These are phyloP conservation scores for Plantago rigida DNA, from an alignment of 305 asterid species.

Conservation along the genomic window DNA sequence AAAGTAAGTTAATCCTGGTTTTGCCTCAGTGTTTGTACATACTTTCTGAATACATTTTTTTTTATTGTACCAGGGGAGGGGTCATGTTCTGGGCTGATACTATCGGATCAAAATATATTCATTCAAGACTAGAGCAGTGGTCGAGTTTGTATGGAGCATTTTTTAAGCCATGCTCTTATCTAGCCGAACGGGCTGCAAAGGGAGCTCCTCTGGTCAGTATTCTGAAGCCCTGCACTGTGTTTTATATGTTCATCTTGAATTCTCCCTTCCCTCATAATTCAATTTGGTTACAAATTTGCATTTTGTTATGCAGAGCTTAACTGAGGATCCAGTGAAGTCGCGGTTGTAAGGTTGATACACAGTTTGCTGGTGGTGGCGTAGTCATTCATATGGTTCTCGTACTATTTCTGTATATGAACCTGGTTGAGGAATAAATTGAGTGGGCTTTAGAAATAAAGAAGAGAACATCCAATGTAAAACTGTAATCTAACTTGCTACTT, in stretches of 20 bases:
- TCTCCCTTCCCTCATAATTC: too few relatives aligned
- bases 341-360: constrained; percentile 32
- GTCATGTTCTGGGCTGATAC: constrained; percentile 88
- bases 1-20: too few relatives aligned
- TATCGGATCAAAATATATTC: constrained; percentile 72
- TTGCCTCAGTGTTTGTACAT: too few relatives aligned
- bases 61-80: constrained; percentile 64
- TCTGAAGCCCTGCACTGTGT: neutral
- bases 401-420: too few relatives aligned
- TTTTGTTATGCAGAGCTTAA: constrained; percentile 29
- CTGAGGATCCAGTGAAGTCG: constrained; percentile 34
- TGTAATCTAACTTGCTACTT: too few relatives aligned
- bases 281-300: neutral
- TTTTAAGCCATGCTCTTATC: constrained; percentile 83
- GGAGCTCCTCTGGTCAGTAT: constrained; percentile 72
- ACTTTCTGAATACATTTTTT: neutral
- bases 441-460: too few relatives aligned
- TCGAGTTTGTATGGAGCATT: constrained; percentile 59
- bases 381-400: too few relatives aligned
- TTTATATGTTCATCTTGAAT: neutral
- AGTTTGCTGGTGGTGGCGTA: neutral
- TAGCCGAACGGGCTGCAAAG: constrained; percentile 76
- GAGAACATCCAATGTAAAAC: too few relatives aligned
- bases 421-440: too few relatives aligned
- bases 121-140: constrained; percentile 76